Conservation (phyloP, 2,329 filamentous ascomycete species). For the Chrysosporium queenslandicum region DNA sequence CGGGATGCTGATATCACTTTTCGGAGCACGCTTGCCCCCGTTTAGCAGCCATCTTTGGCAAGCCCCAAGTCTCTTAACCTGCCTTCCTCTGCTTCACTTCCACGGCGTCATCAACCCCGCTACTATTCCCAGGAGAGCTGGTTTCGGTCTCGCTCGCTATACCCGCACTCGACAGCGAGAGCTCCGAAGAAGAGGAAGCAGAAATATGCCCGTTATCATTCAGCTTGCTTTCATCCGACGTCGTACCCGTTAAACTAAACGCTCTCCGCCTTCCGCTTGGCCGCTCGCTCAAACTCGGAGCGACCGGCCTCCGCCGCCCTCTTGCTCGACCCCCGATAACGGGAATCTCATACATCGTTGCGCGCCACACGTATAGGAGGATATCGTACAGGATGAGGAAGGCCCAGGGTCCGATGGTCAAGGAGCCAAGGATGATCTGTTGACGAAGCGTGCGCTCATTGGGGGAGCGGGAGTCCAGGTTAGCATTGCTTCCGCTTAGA, state of each 20-base stretch:
- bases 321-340: conserved; percentile 51
- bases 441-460: neutral
- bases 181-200: neutral
- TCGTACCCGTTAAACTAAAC: conserved; percentile 24
- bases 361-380: conserved; percentile 51
- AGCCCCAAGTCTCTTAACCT: too few species aligned
- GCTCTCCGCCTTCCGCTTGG: conserved; percentile 36
- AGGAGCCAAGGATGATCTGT: conserved; percentile 50
- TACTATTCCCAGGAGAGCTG: neutral
- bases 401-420: conserved; percentile 55
- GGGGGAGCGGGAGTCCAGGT: neutral
- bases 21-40: too few species aligned
- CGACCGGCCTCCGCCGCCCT: conserved; percentile 50
- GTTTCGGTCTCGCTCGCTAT: neutral
- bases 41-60: too few species aligned
- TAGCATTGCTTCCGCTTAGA: neutral
- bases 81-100: conserved; percentile 3
- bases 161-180: neutral
- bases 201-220: neutral
- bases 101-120: neutral
- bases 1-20: neutral
- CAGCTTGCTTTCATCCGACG: conserved; percentile 14
- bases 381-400: conserved; percentile 55
- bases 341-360: conserved; percentile 49
- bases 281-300: conserved; percentile 51